Base-by-base conservation (phyloP, 805 yeast species). In the Sugiyamaella qingdaonensis region DNA sequence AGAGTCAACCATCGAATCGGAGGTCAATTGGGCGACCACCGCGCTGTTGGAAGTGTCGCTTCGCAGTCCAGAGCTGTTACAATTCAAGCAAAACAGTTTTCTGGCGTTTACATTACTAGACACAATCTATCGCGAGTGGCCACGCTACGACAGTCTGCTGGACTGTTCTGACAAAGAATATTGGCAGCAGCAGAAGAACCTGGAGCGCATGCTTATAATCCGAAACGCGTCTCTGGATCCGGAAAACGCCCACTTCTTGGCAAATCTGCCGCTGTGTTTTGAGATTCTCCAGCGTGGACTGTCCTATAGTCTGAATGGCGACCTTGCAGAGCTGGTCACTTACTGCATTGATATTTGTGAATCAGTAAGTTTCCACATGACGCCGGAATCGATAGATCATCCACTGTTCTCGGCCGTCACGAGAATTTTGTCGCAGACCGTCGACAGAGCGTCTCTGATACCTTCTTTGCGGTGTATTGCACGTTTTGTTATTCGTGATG, bases 141-240 rank as follows among this genome's bases (percentile, higher is more conserved):
- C 41, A 10, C 14, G 10, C 14, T 45, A n/a, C 21, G 36, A 16
- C 32, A 29, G 41, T 5, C 19, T 14, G 31, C 47, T 36, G 49
- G 46, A 14, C 18, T 21, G 13, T 2, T 13, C 44, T 5, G 59
- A 55, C 14, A 41, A 32, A 24, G 54, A 53, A 41, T 49, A 31
- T 35, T 46, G 42, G 37, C 29, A 31, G 16, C 21, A 59, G 14
- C 55, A 55, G 13, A 61, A 57, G 34, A 63, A 66, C 35, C 63
- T 78, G 8, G 81, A 78, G 63, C 76, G 85, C 7, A 75, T 84
- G 61, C 73, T 94, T 42, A 79, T 87, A 16, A 72, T 94, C 53
- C 77, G 98, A 64, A 94, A 94, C 68, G 71, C 88, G 45, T 80
- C 88, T 2, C 95, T 92, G 65, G 96, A 90, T 66, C 78, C 86